Percentiles rank a stretch among this genome's conserved stretches.
These are phyloP conservation scores for Gloeophyllum trabeum DNA, from an alignment of 768 basidiomycete species.

Conservation along the genomic window DNA sequence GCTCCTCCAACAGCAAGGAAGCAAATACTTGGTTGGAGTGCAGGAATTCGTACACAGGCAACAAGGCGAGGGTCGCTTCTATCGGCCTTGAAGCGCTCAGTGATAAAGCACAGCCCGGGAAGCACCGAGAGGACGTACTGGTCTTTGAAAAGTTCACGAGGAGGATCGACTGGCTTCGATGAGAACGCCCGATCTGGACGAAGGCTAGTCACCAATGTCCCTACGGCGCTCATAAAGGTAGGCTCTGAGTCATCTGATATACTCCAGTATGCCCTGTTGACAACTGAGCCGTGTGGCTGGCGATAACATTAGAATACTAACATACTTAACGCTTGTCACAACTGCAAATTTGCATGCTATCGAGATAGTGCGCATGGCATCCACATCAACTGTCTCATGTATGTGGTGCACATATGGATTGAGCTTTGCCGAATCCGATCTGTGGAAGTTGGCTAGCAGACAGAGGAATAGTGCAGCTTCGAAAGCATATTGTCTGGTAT, in stretches of 20 bases:
- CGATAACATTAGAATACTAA: not conserved
- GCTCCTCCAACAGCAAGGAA: constrained; percentile 29
- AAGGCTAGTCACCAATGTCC: constrained; percentile 38
- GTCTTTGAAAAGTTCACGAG: constrained; percentile 43
- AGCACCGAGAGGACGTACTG: constrained; percentile 25
- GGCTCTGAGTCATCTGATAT: constrained; percentile 41
- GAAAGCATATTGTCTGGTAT: constrained; percentile 44
- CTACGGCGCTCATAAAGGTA: constrained; percentile 37
- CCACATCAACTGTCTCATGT: constrained; percentile 39
- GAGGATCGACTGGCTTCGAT: constrained; percentile 30
- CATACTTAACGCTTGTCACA: constrained; percentile 39
- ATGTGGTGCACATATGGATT: constrained; percentile 55
- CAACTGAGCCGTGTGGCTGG: too few species aligned
- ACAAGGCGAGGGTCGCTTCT: constrained; percentile 44
- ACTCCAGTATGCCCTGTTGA: constrained; percentile 40
- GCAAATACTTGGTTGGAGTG: constrained; percentile 37
- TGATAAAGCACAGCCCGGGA: not conserved
- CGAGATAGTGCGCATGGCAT: constrained; percentile 43
- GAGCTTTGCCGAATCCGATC: constrained; percentile 56
- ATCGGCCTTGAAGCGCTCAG: constrained; percentile 36
- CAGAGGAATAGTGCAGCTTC: constrained; percentile 51
- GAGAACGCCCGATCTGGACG: constrained; percentile 44
- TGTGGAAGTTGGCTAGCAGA: constrained; percentile 60
- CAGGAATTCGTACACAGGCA: constrained; percentile 54
- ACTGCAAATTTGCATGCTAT: constrained; percentile 44